Percentiles rank a stretch among this genome's conserved stretches.
Evolutionary conservation across 2,329 filamentous ascomycete genomes (phyloP).

Genomic region (Epichloe hybrida): DNA sequence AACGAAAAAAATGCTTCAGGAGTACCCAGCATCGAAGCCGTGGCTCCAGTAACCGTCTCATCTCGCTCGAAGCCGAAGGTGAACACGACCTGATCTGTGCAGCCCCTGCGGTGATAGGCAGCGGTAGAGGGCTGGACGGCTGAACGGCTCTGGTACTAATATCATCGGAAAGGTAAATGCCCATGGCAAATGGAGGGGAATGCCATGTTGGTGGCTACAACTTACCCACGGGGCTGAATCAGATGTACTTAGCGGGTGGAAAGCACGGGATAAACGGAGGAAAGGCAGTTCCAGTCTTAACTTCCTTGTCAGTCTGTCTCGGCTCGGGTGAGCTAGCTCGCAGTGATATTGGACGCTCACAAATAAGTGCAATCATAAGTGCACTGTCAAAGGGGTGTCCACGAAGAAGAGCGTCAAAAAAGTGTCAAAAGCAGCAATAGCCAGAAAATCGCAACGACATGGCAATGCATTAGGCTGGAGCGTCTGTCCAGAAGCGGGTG

Average conservation of each 20-base stretch:
- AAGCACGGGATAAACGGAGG: not conserved
- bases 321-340: not conserved
- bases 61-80: too few relatives aligned
- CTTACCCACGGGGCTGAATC: not conserved
- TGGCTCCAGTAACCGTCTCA: too few relatives aligned
- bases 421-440: not conserved
- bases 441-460: not conserved
- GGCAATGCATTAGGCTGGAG: not conserved
- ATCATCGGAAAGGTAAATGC: not conserved
- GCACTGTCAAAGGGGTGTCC: too few relatives aligned
- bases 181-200: not conserved
- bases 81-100: too few relatives aligned
- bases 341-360: not conserved
- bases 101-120: too few relatives aligned
- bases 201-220: not conserved
- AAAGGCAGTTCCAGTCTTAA: not conserved
- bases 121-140: too few relatives aligned
- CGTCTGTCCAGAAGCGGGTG: too few relatives aligned
- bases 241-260: too few relatives aligned
- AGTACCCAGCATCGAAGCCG: too few relatives aligned
- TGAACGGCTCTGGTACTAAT: too few relatives aligned
- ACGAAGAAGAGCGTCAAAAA: not conserved
- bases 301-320: not conserved
- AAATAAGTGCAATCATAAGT: not conserved
- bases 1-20: too few relatives aligned